phyloP scores from a whole-genome alignment of 2,329 filamentous ascomycete species.

The Bipolaris bicolor region DNA sequence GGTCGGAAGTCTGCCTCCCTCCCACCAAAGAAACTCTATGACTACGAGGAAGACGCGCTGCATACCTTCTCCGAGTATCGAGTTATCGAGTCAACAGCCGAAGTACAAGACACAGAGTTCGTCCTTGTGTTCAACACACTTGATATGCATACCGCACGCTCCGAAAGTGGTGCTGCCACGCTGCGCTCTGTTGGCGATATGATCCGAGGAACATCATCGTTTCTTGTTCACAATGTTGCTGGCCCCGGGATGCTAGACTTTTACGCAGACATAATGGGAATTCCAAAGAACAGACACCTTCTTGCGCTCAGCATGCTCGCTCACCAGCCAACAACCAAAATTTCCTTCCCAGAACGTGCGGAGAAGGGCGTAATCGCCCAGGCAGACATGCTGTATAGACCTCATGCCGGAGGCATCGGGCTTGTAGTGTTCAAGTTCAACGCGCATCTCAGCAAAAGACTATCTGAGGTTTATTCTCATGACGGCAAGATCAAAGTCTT shows the following conservation, averaged over 20 bases:
- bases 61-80: slow-evolving; percentile 24
- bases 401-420: background rate
- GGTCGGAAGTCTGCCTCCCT: slow-evolving; percentile 26
- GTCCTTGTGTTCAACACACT: slow-evolving; percentile 28
- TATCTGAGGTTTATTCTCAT: background rate
- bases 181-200: slow-evolving; percentile 10
- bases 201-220: background rate
- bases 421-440: background rate
- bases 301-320: slow-evolving; percentile 25
- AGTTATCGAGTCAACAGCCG: slow-evolving; percentile 23
- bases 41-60: slow-evolving; percentile 26
- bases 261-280: background rate
- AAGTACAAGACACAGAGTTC: slow-evolving; percentile 24
- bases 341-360: slow-evolving; percentile 20
- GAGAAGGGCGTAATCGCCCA: slow-evolving; percentile 6
- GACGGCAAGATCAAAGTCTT: background rate
- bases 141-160: slow-evolving; percentile 28
- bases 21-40: slow-evolving; percentile 27
- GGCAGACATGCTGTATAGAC: background rate
- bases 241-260: background rate
- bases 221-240: background rate
- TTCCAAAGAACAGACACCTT: slow-evolving; percentile 6
- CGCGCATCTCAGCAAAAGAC: background rate
- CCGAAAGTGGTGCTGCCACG: slow-evolving; percentile 24
- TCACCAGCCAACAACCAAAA: slow-evolving; percentile 24